Percentiles rank a stretch among this genome's conserved stretches.
phyloP scores from a whole-genome alignment of 768 basidiomycete genomes.

The Lentinula guzmanii region DNA sequence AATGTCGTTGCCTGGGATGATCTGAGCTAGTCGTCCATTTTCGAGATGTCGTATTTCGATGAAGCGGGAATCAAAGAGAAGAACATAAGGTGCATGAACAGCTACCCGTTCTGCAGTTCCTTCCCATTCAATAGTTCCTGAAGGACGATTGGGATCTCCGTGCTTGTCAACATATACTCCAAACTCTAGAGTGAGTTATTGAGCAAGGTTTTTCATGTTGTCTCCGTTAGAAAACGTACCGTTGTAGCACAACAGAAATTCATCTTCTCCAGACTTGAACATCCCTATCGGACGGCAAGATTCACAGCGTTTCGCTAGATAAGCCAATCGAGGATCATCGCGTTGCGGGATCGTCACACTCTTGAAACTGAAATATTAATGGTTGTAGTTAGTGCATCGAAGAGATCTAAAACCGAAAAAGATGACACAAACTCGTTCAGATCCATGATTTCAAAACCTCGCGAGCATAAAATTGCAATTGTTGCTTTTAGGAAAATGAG shows the following conservation, averaged over 20 bases:
- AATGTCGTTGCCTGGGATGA: conserved; percentile 76
- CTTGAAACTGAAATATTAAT: conserved; percentile 51
- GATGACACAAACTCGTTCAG: conserved; percentile 68
- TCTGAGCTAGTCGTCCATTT: conserved; percentile 74
- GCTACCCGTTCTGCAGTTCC: conserved; percentile 85
- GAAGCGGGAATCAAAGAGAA: conserved; percentile 85
- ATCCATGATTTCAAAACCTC: conserved; percentile 98
- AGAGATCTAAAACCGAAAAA: conserved; percentile 52
- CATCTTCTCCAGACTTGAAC: conserved; percentile 80
- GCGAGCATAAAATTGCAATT: conserved; percentile 88
- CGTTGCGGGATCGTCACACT: conserved; percentile 85
- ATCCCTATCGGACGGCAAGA: conserved; percentile 81
- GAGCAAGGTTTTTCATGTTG: not conserved
- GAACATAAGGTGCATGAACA: conserved; percentile 82
- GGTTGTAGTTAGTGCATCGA: conserved; percentile 33
- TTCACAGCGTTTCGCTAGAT: conserved; percentile 76
- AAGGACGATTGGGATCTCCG: conserved; percentile 73
- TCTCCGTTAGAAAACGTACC: conserved; percentile 37
- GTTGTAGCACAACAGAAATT: conserved; percentile 87
- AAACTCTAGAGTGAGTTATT: conserved; percentile 50
- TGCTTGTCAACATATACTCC: conserved; percentile 90
- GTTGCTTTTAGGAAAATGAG: conserved; percentile 90
- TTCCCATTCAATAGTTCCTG: conserved; percentile 89
- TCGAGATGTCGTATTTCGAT: conserved; percentile 86
- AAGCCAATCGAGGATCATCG: conserved; percentile 58